Conservation (phyloP, 345 rosid species). For the Triadica sebifera region DNA sequence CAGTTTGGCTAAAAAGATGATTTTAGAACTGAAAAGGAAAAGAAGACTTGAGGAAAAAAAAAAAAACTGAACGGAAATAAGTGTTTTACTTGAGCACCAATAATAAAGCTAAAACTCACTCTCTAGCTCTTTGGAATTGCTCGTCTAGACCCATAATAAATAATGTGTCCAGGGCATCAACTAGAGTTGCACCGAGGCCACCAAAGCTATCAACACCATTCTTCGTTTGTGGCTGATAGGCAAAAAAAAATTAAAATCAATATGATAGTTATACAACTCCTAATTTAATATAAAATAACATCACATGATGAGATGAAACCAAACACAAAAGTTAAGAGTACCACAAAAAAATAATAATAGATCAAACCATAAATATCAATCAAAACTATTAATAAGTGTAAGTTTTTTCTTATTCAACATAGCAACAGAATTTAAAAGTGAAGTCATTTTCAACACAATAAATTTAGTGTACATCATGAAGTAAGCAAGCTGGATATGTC, state of each 20-base stretch:
- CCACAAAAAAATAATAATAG: not conserved
- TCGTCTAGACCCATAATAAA: conserved; percentile 93
- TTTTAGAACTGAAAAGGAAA: not conserved
- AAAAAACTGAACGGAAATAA: not conserved
- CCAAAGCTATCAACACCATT: conserved; percentile 93
- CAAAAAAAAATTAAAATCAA: conserved; percentile 1
- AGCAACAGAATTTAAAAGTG: not conserved
- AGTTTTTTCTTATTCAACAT: not conserved
- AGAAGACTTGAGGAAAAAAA: not conserved
- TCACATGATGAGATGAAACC: not conserved
- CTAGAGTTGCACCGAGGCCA: conserved; percentile 95
- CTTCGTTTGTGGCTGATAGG: conserved; percentile 73
- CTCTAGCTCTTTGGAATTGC: conserved; percentile 88
- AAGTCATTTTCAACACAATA: not conserved
- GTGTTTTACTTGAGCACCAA: not conserved
- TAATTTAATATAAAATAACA: conserved; percentile 3
- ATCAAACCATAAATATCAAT: not conserved
- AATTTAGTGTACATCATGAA: not conserved
- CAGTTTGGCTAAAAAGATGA: not conserved
- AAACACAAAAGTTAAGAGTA: not conserved
- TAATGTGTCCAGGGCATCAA: conserved; percentile 89
- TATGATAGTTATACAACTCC: not conserved
- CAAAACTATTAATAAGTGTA: not conserved
- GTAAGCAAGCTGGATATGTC: not conserved
- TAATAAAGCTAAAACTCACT: conserved; percentile 52